Conservation (phyloP, 2,329 filamentous ascomycete species). For the Emericellopsis atlantica region DNA sequence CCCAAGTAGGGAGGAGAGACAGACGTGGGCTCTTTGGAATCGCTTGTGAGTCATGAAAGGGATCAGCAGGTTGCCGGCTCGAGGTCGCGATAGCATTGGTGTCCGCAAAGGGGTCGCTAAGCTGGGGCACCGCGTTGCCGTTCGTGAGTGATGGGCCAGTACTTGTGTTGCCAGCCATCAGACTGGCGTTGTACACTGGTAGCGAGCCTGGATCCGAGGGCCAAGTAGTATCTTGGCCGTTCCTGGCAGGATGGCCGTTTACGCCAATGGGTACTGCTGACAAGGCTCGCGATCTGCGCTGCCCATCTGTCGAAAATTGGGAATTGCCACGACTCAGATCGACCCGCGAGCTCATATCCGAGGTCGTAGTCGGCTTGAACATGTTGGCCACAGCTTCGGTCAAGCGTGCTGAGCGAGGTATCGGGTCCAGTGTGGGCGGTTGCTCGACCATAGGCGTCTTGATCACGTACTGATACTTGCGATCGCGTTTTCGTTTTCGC, state of each 20-base stretch:
- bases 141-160: slow-evolving; percentile 4
- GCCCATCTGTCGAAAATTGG: slow-evolving; percentile 13
- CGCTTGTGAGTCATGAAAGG: not conserved
- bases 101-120: slow-evolving; percentile 32
- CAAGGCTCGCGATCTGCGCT: not conserved
- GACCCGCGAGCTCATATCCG: slow-evolving; percentile 16
- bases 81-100: slow-evolving; percentile 19
- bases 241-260: slow-evolving; percentile 16
- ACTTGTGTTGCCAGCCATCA: not conserved
- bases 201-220: too few relatives aligned
- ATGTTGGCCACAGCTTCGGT: slow-evolving; percentile 15
- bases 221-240: slow-evolving; percentile 7
- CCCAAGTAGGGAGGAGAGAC: too few relatives aligned
- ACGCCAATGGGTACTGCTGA: slow-evolving; percentile 6
- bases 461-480: slow-evolving; percentile 11
- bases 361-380: slow-evolving; percentile 4
- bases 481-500: slow-evolving; percentile 25
- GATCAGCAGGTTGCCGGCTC: slow-evolving; percentile 12
- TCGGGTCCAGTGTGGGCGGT: slow-evolving; percentile 31
- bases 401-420: slow-evolving; percentile 21
- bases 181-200: too few relatives aligned
- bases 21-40: too few relatives aligned
- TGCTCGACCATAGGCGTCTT: slow-evolving; percentile 27
- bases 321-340: slow-evolving; percentile 41
- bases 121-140: too few relatives aligned